These are phyloP conservation scores for Dendrobium catenatum DNA, from an alignment of 106 monocot genomes.

Conservation along the genomic window DNA sequence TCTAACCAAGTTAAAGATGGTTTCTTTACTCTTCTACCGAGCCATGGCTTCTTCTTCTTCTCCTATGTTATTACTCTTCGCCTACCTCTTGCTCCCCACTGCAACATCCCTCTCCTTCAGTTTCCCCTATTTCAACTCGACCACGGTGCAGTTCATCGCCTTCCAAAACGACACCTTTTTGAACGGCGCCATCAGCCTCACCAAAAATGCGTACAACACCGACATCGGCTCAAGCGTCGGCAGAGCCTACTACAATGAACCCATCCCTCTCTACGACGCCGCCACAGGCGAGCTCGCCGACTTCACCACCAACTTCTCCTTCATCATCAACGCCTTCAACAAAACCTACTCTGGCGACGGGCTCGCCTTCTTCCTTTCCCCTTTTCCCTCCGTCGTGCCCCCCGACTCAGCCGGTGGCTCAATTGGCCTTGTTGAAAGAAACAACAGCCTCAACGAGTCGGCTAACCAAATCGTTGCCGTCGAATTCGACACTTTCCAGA, in stretches of 20 bases:
- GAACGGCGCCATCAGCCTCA: conserved; percentile 32
- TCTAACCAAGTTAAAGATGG: neutral
- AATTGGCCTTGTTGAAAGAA: conserved; percentile 42
- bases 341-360: conserved; percentile 30
- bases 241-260: conserved; percentile 26
- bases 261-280: conserved; percentile 26
- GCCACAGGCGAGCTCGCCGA: conserved; percentile 21
- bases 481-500: conserved; percentile 39
- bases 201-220: conserved; percentile 21
- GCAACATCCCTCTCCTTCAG: conserved; percentile 29
- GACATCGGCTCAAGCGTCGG: conserved; percentile 33
- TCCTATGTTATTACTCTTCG: neutral
- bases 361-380: conserved; percentile 60
- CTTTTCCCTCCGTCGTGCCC: conserved; percentile 33
- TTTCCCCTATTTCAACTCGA: conserved; percentile 21
- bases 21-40: neutral
- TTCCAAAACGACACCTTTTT: conserved; percentile 38
- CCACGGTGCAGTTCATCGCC: conserved; percentile 4
- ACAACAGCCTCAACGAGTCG: neutral
- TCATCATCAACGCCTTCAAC: conserved; percentile 37
- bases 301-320: conserved; percentile 56
- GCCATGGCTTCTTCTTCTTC: conserved; percentile 1
- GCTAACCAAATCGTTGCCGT: no score
- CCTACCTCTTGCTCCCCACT: conserved; percentile 9
- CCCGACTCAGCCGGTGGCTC: conserved; percentile 23